Evolutionary conservation across 2,329 filamentous ascomycete species (phyloP).

Genomic region (Fusarium musae): DNA sequence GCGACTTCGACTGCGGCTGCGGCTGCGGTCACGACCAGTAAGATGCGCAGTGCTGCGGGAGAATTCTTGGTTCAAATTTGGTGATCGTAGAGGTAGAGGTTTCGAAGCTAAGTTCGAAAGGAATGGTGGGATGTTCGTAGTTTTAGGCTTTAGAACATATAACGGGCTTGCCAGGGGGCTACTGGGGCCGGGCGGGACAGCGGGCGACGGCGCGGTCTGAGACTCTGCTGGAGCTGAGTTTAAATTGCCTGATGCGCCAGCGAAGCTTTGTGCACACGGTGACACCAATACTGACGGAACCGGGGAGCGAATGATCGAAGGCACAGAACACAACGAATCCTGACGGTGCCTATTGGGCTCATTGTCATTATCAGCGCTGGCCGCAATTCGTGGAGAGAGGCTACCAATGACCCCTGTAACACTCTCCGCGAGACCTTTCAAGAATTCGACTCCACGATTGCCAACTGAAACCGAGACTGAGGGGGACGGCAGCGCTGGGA

Average conservation of each 20-base stretch:
- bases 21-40: slow-evolving; percentile 25
- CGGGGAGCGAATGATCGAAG: slow-evolving; percentile 19
- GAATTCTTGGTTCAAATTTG: slow-evolving; percentile 23
- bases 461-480: slow-evolving; percentile 33
- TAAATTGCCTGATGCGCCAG: slow-evolving; percentile 28
- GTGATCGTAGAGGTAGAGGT: slow-evolving; percentile 20
- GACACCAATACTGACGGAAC: slow-evolving; percentile 28
- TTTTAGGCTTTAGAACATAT: slow-evolving; percentile 46
- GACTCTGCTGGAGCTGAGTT: slow-evolving; percentile 31
- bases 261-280: slow-evolving; percentile 28
- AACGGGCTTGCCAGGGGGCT: slow-evolving; percentile 36
- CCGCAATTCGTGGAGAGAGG: slow-evolving; percentile 34
- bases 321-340: slow-evolving; percentile 29
- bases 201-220: slow-evolving; percentile 36
- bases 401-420: slow-evolving; percentile 37
- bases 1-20: slow-evolving; percentile 28
- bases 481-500: slow-evolving; percentile 18
- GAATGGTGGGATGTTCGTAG: slow-evolving; percentile 41
- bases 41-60: slow-evolving; percentile 19
- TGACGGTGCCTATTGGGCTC: slow-evolving; percentile 24
- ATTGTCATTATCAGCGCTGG: slow-evolving; percentile 25
- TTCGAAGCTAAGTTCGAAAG: slow-evolving; percentile 27
- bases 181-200: slow-evolving; percentile 38
- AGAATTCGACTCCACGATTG: slow-evolving; percentile 31
- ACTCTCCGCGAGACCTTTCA: slow-evolving; percentile 29